Conservation (phyloP, 108 stramenopile species). For the Cyclotella cryptica region DNA sequence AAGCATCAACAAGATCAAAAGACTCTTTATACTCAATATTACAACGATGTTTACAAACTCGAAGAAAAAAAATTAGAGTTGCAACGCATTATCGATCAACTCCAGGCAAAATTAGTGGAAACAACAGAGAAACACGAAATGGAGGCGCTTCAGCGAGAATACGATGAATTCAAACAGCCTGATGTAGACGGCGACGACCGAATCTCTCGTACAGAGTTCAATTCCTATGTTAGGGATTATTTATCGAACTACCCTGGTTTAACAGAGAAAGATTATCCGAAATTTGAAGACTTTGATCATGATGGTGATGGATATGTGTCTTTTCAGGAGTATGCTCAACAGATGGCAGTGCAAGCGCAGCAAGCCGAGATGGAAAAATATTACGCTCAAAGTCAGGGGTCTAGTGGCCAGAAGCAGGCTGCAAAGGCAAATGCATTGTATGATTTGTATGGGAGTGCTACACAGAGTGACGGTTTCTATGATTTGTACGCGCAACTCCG, state of each 20-base stretch:
- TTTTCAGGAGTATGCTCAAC: slow-evolving; percentile 92
- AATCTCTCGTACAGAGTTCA: slow-evolving; percentile 93
- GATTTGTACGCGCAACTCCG: slow-evolving; percentile 59
- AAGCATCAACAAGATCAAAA: slow-evolving; percentile 89
- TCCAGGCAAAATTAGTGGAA: slow-evolving; percentile 58
- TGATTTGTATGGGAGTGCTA: slow-evolving; percentile 52
- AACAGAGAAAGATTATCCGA: slow-evolving; percentile 92
- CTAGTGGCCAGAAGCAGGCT: slow-evolving; percentile 45
- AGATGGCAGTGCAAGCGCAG: slow-evolving; percentile 88
- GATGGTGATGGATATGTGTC: slow-evolving; percentile 92
- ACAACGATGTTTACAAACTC: slow-evolving; percentile 93
- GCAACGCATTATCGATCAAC: slow-evolving; percentile 60
- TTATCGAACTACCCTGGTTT: slow-evolving; percentile 92
- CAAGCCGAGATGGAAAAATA: slow-evolving; percentile 78
- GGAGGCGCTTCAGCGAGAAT: slow-evolving; percentile 92
- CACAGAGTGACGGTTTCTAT: slow-evolving; percentile 47
- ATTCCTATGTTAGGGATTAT: slow-evolving; percentile 95
- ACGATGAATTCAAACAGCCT: slow-evolving; percentile 98
- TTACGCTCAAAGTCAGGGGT: slow-evolving; percentile 55
- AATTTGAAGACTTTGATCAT: slow-evolving; percentile 97
- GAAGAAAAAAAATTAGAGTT: slow-evolving; percentile 79
- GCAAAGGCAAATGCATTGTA: slow-evolving; percentile 53
- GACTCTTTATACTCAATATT: slow-evolving; percentile 89
- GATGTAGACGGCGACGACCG: slow-evolving; percentile 96
- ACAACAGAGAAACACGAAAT: slow-evolving; percentile 79